These are phyloP conservation scores for Sicyos edulis DNA, from an alignment of 306 rosid species.

Conservation along the genomic window DNA sequence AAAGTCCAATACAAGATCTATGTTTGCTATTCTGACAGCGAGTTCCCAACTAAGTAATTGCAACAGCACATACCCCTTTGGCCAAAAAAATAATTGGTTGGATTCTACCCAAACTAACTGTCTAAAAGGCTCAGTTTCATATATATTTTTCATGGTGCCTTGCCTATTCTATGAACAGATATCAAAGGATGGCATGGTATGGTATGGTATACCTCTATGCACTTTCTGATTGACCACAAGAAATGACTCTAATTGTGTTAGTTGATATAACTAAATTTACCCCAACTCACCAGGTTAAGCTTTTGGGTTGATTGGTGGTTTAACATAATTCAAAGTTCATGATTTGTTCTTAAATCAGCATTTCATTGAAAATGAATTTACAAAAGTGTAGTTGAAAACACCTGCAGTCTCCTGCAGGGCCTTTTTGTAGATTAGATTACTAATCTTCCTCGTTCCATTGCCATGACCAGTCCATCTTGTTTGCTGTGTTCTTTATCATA, in stretches of 20 bases:
- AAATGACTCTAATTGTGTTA: background rate
- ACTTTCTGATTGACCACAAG: background rate
- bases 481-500: background rate
- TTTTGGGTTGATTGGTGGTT: too few species aligned
- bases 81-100: too few species aligned
- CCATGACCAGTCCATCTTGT: background rate
- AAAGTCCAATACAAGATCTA: too few species aligned
- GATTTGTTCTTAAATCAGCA: too few species aligned
- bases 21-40: too few species aligned
- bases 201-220: background rate
- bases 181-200: background rate
- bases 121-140: background rate
- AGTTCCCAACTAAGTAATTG: too few species aligned
- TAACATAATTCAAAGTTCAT: background rate
- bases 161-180: background rate
- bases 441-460: background rate
- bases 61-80: too few species aligned
- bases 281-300: too few species aligned
- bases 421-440: background rate
- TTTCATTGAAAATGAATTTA: too few species aligned
- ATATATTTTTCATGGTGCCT: background rate
- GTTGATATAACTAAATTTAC: too few species aligned
- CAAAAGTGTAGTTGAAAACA: background rate
- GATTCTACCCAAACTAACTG: too few species aligned
- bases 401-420: background rate